Base-by-base conservation (phyloP, 176 grass and related monocot genomes). In the Dactylis glomerata region DNA sequence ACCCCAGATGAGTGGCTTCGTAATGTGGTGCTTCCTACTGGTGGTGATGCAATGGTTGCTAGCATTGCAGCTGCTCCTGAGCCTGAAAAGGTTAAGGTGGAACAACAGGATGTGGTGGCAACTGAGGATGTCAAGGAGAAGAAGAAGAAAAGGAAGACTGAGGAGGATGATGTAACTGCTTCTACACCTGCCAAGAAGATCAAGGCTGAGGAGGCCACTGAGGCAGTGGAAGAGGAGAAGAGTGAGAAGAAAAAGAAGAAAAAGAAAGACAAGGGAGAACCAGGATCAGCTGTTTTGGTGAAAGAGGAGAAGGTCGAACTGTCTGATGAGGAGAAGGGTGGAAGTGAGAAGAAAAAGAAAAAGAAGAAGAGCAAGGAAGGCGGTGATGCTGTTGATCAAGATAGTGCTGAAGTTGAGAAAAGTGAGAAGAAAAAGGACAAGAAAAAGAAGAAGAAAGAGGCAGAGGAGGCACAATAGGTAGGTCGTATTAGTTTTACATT, bases 241-340 rank as follows among this genome's bases (percentile, higher is more conserved):
- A 93, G 89, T 5, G 92, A 94, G 82, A 97, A 93, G 79, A 95
- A 97, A 80, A 91, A 97, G 73, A 97, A 97, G 82, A 97, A 97
- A 82, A 92, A 88, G 79, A 88, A 97, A 64, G 87, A 95, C 7
- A 87, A 92, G 82, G 49, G 32, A 31, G 93, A 84, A 62, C 24
- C 23, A 64, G 87, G 73, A 76, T 82, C 70, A 77, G 77, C 52
- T 79, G 85, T 77, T 47, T 73, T 32, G 41, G 67, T 33, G 63
- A 81, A 88, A 56, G 75, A 86, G 41, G 77, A 92, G 59, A 83
- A 91, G 74, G 61, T 42, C 5, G 66, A 78, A 45, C 68, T 77
- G 38, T 80, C 68, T 63, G 72, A 92, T 8, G 82, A 85, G 68
- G 88, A 47, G 19, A 92, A 86, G 77, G 72, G 59, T 37, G 67